phyloP scores from a whole-genome alignment of 768 basidiomycete genomes.

The Boletales sp. region DNA sequence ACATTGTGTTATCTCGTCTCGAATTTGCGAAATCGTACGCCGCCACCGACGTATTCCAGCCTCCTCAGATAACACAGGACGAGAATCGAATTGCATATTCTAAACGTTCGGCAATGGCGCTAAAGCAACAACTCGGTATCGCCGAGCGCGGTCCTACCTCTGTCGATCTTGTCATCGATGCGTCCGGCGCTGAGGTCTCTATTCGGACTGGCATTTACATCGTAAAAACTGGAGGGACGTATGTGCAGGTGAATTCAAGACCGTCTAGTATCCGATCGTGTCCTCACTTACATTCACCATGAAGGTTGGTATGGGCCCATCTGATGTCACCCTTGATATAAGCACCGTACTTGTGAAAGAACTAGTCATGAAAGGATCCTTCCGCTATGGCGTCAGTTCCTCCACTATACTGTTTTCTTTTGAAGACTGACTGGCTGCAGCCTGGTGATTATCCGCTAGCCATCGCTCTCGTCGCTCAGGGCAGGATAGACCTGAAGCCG shows the following conservation, averaged over 20 bases:
- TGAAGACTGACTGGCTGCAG: slow-evolving; percentile 31
- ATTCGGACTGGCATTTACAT: slow-evolving; percentile 83
- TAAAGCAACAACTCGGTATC: slow-evolving; percentile 65
- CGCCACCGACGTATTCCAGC: slow-evolving; percentile 72
- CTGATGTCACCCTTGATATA: slow-evolving; percentile 73
- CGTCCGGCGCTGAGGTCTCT: slow-evolving; percentile 89
- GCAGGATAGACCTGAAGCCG: slow-evolving; percentile 82
- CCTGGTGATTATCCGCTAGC: slow-evolving; percentile 85
- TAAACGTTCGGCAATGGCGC: slow-evolving; percentile 59
- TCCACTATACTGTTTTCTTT: background rate
- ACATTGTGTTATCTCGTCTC: slow-evolving; percentile 71
- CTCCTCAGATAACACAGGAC: slow-evolving; percentile 53
- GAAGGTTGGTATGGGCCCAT: slow-evolving; percentile 83
- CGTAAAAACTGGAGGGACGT: slow-evolving; percentile 71
- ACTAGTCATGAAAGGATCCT: slow-evolving; percentile 81
- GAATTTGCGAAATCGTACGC: slow-evolving; percentile 85
- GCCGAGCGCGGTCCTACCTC: slow-evolving; percentile 64
- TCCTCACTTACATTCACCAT: slow-evolving; percentile 1
- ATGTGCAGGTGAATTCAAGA: slow-evolving; percentile 50
- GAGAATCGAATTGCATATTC: slow-evolving; percentile 74
- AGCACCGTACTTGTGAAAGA: slow-evolving; percentile 72
- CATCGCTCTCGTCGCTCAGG: slow-evolving; percentile 77
- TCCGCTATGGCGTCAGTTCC: slow-evolving; percentile 74
- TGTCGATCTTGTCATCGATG: slow-evolving; percentile 88
- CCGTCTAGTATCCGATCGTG: slow-evolving; percentile 2